Conservation (phyloP, 768 basidiomycete species). For the Leccinum longicurvipes region DNA sequence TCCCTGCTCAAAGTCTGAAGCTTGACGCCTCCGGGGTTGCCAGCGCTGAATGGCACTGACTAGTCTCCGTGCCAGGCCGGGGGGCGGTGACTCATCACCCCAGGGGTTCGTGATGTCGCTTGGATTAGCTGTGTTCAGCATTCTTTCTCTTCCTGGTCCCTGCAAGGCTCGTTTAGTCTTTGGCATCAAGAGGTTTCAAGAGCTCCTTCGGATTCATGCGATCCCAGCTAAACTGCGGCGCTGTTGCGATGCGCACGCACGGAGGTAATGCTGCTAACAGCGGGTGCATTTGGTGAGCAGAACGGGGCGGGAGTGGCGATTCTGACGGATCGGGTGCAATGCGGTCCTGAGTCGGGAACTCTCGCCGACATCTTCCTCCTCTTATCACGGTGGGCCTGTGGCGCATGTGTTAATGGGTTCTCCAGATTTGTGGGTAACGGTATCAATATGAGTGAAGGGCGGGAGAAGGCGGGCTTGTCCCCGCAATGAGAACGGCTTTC, state of each 20-base stretch:
- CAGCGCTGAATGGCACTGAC: neutral
- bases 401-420: neutral
- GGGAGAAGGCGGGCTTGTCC: neutral
- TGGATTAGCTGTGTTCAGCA: neutral
- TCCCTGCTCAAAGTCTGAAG: neutral
- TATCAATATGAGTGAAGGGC: neutral
- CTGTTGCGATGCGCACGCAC: neutral
- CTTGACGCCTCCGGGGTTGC: neutral
- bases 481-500: neutral
- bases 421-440: neutral
- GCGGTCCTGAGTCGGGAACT: neutral
- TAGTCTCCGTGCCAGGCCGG: neutral
- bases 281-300: neutral
- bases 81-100: neutral
- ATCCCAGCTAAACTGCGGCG: slow-evolving; percentile 14
- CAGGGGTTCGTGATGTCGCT: neutral
- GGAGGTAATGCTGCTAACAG: slow-evolving; percentile 1
- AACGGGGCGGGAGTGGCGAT: neutral
- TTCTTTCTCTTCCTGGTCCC: neutral
- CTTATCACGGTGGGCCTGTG: neutral
- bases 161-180: neutral
- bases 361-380: neutral
- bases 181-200: neutral
- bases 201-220: slow-evolving; percentile 5
- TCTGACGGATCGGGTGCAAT: neutral